Evolutionary conservation across 1,284 basidiomycete genomes (phyloP).

Genomic region (Microbotryum silenes-acaulis): DNA sequence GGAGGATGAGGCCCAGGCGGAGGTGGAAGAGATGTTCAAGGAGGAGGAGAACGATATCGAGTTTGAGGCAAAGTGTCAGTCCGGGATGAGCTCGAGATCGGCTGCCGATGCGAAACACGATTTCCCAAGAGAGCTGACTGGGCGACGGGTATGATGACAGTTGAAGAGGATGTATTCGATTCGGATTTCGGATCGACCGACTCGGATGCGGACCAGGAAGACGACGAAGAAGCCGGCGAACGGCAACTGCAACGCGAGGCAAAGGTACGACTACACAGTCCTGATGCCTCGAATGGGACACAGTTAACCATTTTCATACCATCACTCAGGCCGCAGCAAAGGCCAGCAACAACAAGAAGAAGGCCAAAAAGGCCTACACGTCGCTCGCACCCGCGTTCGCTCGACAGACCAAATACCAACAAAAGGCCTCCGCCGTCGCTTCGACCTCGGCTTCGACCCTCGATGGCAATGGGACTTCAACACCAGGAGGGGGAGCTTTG

Average conservation of each 20-base stretch:
- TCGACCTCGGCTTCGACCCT: constrained; percentile 21
- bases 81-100: background rate
- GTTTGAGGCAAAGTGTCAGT: constrained; percentile 57
- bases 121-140: background rate
- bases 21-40: constrained; percentile 47
- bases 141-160: constrained; percentile 41
- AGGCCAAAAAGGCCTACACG: constrained; percentile 16
- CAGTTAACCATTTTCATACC: background rate
- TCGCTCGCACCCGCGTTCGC: constrained; percentile 29
- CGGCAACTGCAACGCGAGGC: constrained; percentile 55
- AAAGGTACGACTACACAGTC: constrained; percentile 27
- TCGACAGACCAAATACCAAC: constrained; percentile 23
- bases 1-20: constrained; percentile 25
- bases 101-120: background rate
- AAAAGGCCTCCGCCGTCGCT: constrained; percentile 12
- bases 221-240: constrained; percentile 53
- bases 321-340: constrained; percentile 14
- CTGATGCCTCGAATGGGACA: too few relatives aligned
- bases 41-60: constrained; percentile 64
- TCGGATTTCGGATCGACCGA: constrained; percentile 66
- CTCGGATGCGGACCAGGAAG: constrained; percentile 54
- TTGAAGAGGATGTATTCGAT: constrained; percentile 67
- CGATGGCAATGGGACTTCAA: constrained; percentile 5
- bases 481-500: background rate
- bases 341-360: constrained; percentile 10